Evolutionary conservation across 495 filamentous ascomycete genomes (phyloP).

Genomic region (Collariella sp.): DNA sequence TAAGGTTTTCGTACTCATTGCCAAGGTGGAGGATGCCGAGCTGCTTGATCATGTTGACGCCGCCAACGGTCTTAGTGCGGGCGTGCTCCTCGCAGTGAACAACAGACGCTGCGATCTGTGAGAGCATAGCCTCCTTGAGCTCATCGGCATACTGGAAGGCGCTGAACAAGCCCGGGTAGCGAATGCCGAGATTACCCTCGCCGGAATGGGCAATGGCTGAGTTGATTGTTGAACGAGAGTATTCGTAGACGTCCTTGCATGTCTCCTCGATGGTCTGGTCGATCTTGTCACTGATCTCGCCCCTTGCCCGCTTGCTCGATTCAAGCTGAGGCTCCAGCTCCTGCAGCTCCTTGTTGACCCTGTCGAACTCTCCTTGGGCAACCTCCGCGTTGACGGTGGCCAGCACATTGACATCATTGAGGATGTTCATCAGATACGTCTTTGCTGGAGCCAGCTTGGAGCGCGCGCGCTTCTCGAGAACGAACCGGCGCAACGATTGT

Average conservation of each 20-base stretch:
- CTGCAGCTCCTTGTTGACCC: constrained; percentile 68
- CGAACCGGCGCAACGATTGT: constrained; percentile 80
- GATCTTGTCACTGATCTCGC: constrained; percentile 73
- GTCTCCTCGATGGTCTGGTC: constrained; percentile 76
- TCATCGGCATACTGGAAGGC: constrained; percentile 93
- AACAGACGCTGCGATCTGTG: constrained; percentile 72
- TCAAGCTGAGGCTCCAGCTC: constrained; percentile 81
- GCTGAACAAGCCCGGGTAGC: constrained; percentile 75
- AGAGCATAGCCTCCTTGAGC: constrained; percentile 81
- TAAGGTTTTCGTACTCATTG: constrained; percentile 71
- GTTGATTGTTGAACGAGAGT: constrained; percentile 66
- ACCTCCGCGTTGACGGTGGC: constrained; percentile 83
- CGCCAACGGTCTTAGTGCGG: constrained; percentile 62
- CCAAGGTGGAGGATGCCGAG: constrained; percentile 85
- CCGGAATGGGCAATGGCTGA: constrained; percentile 66
- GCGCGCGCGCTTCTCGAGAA: constrained; percentile 88
- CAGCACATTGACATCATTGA: constrained; percentile 73
- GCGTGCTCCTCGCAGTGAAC: constrained; percentile 75
- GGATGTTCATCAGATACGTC: constrained; percentile 90
- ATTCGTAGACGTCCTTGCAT: constrained; percentile 72
- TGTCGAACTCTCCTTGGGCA: constrained; percentile 75
- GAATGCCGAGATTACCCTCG: constrained; percentile 65
- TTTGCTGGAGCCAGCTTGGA: constrained; percentile 94
- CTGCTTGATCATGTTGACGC: constrained; percentile 80
- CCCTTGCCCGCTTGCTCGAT: constrained; percentile 68